Evolutionary conservation across 768 basidiomycete species (phyloP), one percentile per base, ranked within the genome.

Genomic region (Cystobasidium tubakii): DNA sequence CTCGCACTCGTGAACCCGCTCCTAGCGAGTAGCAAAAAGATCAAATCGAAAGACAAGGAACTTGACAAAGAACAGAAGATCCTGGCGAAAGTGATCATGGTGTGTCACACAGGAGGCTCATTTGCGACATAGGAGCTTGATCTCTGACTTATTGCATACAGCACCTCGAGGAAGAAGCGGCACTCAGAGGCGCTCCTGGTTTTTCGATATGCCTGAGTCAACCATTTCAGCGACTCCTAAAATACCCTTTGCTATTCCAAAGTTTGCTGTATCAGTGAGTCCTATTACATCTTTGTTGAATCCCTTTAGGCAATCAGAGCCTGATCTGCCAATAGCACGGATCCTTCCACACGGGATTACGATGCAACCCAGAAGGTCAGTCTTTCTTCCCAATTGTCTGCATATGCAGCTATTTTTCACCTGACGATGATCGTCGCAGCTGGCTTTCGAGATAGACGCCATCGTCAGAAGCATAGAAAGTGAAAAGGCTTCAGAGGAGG

Each of bases 381-480:
- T 53, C 57, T 15, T 23, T n/a, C n/a, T 55, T 53, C 25, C 13
- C 72, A 23, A n/a, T n/a, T n/a, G n/a, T n/a, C n/a, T n/a, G n/a
- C n/a, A n/a, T n/a, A n/a, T n/a, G n/a, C n/a, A n/a, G n/a, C n/a
- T n/a, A n/a, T n/a, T n/a, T n/a, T n/a, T n/a, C n/a, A n/a, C n/a
- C n/a, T 31, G 19, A 34, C 10, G 23, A 19, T 0, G n/a, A 21
- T 1, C 89, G 15, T 83, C 95, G 50, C 89, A 89, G 80, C 95
- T 98, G 91, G 93, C 97, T 0, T 91, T 92, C 23, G 93, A 98
- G 81, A 91, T 99, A 7, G 96, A 99, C 82, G 88, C 86, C 23
- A 95, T 98, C 78, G 95, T 99, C 62, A 86, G 95, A 55, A 91
- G 90, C 75, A 97, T 99, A 71, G 95, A 99, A 81, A 95, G 97